phyloP scores from a whole-genome alignment of 768 basidiomycete genomes.

The Tylopilus sp. region DNA sequence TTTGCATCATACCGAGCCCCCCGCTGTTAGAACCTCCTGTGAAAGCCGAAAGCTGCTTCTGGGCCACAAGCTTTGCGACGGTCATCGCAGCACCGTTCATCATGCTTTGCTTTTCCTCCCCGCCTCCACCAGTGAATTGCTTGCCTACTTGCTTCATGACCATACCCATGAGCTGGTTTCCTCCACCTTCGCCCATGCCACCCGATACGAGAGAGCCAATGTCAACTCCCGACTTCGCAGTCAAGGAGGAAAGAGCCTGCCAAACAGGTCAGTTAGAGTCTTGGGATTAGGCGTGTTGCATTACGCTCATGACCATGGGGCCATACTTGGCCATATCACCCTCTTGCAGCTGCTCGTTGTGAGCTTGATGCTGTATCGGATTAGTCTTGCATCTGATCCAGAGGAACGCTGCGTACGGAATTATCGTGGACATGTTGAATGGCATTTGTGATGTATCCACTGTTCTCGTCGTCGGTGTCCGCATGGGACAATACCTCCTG shows the following conservation, averaged over 20 bases:
- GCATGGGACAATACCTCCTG: slow-evolving; percentile 60
- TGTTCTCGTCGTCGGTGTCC: slow-evolving; percentile 7
- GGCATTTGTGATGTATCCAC: slow-evolving; percentile 14
- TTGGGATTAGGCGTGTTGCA: background rate
- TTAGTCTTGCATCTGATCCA: background rate
- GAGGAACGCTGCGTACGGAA: slow-evolving; percentile 5
- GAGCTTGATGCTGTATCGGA: slow-evolving; percentile 14
- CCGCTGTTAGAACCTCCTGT: slow-evolving; percentile 67
- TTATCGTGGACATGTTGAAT: slow-evolving; percentile 22
- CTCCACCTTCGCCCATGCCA: slow-evolving; percentile 43
- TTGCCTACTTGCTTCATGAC: slow-evolving; percentile 83
- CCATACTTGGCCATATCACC: slow-evolving; percentile 16
- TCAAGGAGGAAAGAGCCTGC: slow-evolving; percentile 18
- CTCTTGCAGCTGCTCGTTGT: slow-evolving; percentile 12
- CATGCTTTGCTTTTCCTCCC: slow-evolving; percentile 72
- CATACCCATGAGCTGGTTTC: slow-evolving; percentile 70
- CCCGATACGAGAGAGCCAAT: slow-evolving; percentile 24
- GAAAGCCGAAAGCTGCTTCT: slow-evolving; percentile 44
- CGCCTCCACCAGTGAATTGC: slow-evolving; percentile 63
- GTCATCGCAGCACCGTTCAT: slow-evolving; percentile 85
- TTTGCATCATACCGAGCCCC: slow-evolving; percentile 58
- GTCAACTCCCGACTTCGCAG: slow-evolving; percentile 32
- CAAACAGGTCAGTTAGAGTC: slow-evolving; percentile 3
- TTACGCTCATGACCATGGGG: slow-evolving; percentile 20
- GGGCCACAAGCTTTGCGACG: slow-evolving; percentile 77